Evolutionary conservation across 306 rosid genomes (phyloP).

Genomic region (Adenanthera pavonina): DNA sequence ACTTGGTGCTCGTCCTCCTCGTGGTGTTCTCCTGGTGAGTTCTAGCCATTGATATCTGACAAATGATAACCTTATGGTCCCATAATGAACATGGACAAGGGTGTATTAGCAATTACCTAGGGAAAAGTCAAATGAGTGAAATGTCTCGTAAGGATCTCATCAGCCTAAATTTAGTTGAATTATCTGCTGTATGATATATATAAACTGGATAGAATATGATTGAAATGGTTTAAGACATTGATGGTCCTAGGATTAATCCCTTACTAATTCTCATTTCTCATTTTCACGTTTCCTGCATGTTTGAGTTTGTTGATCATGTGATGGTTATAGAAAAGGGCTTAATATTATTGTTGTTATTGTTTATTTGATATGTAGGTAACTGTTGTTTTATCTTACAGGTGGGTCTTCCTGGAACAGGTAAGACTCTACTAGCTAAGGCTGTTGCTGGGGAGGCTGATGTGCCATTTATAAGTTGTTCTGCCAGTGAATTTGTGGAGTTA

Average conservation of each 20-base stretch:
- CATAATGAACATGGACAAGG: constrained; percentile 7
- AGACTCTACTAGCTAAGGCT: constrained; percentile 98
- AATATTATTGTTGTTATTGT: constrained; percentile 14
- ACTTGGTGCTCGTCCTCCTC: constrained; percentile 99
- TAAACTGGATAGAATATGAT: constrained; percentile 16
- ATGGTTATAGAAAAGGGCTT: constrained; percentile 11
- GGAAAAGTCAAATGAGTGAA: constrained; percentile 39
- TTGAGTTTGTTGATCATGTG: constrained; percentile 14
- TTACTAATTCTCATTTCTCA: constrained; percentile 20
- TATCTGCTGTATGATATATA: constrained; percentile 24
- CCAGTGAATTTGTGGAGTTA: constrained; percentile 98
- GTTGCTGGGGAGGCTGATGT: constrained; percentile 99
- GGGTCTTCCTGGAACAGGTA: constrained; percentile 99
- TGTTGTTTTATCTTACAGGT: constrained; percentile 67
- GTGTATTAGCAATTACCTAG: constrained; percentile 20
- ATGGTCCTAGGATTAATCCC: constrained; percentile 18
- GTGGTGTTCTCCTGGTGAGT: constrained; percentile 99
- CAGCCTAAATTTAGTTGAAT: neutral
- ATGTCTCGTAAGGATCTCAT: constrained; percentile 31
- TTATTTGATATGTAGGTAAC: constrained; percentile 24
- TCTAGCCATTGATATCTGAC: constrained; percentile 32
- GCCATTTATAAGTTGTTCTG: constrained; percentile 96
- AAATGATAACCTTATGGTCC: constrained; percentile 1
- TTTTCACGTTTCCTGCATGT: constrained; percentile 5
- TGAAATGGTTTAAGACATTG: constrained; percentile 2